Percentiles rank a stretch among this genome's conserved stretches.
Evolutionary conservation across 2,329 filamentous ascomycete genomes (phyloP).

Genomic region (Botrytis fragariae): DNA sequence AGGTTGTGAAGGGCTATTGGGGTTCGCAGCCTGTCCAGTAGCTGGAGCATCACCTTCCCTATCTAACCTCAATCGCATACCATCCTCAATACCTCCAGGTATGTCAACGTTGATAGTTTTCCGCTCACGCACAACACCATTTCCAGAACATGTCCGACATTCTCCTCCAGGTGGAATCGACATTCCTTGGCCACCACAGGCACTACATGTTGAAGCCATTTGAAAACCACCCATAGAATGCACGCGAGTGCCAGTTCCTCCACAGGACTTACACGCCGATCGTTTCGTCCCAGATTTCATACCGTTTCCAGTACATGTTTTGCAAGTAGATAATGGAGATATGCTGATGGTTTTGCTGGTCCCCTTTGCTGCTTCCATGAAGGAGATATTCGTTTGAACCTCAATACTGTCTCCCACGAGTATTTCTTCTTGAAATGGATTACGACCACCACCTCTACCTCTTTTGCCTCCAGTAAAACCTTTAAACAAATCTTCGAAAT

Average conservation of each 20-base stretch:
- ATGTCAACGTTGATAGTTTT: constrained; percentile 88
- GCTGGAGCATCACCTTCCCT: constrained; percentile 85
- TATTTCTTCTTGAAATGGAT: constrained; percentile 74
- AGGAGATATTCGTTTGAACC: constrained; percentile 87
- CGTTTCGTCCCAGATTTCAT: constrained; percentile 77
- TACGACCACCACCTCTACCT: constrained; percentile 49
- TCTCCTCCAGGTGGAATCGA: constrained; percentile 76
- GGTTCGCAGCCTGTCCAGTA: constrained; percentile 66
- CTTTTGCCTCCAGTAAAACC: constrained; percentile 61
- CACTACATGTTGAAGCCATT: constrained; percentile 84
- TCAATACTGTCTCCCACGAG: constrained; percentile 96
- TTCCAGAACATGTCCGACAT: constrained; percentile 75
- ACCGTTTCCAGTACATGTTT: constrained; percentile 79
- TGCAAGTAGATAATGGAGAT: constrained; percentile 76
- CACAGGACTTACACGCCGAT: constrained; percentile 73
- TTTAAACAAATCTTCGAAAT: constrained; percentile 93
- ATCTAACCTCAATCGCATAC: constrained; percentile 83
- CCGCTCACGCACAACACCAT: constrained; percentile 79
- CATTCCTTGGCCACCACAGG: constrained; percentile 76
- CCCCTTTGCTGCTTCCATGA: constrained; percentile 94
- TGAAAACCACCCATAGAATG: constrained; percentile 95
- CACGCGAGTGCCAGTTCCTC: constrained; percentile 81
- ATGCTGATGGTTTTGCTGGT: constrained; percentile 84
- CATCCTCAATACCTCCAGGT: constrained; percentile 91
- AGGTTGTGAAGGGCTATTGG: constrained; percentile 62